Percentiles rank a stretch among this genome's conserved stretches.
Evolutionary conservation across 2,329 filamentous ascomycete species (phyloP).

Genomic region (Fusarium newnesense): DNA sequence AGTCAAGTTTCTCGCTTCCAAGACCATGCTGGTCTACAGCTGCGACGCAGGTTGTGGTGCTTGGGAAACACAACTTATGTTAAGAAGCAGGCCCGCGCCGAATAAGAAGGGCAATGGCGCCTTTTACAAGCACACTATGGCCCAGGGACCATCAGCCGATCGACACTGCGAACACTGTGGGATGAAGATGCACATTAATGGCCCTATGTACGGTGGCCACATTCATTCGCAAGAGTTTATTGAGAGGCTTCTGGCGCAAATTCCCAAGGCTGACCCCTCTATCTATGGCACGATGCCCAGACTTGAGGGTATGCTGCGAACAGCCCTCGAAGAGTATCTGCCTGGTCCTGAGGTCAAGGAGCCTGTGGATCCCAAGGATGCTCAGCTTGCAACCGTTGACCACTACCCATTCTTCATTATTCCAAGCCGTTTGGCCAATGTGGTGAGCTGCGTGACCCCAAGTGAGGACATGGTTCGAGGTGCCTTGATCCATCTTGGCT

Average conservation of each 20-base stretch:
- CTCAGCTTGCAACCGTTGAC: constrained; percentile 73
- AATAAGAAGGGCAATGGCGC: constrained; percentile 76
- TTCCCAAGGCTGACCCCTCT: constrained; percentile 73
- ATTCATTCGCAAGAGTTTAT: constrained; percentile 89
- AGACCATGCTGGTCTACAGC: constrained; percentile 92
- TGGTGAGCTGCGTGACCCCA: constrained; percentile 82
- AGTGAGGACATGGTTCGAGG: constrained; percentile 83
- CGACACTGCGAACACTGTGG: constrained; percentile 84
- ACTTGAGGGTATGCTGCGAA: constrained; percentile 91
- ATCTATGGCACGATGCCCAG: constrained; percentile 83
- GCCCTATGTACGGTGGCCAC: constrained; percentile 94
- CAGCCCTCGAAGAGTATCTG: constrained; percentile 80
- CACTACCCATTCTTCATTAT: constrained; percentile 88
- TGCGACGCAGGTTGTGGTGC: constrained; percentile 93
- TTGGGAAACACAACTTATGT: constrained; percentile 84
- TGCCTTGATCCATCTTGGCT: constrained; percentile 83
- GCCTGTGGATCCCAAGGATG: constrained; percentile 53
- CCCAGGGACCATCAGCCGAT: constrained; percentile 74
- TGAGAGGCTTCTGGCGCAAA: constrained; percentile 76
- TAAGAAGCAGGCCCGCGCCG: constrained; percentile 71
- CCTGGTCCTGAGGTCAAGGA: constrained; percentile 51
- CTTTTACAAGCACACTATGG: constrained; percentile 82
- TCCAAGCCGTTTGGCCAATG: constrained; percentile 77
- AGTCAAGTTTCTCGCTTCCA: constrained; percentile 90
- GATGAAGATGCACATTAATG: constrained; percentile 85